A percentile compares a stretch with the other conserved stretches of the same genome.
Evolutionary conservation across 2,329 filamentous ascomycete species (phyloP).

Genomic region (Lizonia empirigonia): DNA sequence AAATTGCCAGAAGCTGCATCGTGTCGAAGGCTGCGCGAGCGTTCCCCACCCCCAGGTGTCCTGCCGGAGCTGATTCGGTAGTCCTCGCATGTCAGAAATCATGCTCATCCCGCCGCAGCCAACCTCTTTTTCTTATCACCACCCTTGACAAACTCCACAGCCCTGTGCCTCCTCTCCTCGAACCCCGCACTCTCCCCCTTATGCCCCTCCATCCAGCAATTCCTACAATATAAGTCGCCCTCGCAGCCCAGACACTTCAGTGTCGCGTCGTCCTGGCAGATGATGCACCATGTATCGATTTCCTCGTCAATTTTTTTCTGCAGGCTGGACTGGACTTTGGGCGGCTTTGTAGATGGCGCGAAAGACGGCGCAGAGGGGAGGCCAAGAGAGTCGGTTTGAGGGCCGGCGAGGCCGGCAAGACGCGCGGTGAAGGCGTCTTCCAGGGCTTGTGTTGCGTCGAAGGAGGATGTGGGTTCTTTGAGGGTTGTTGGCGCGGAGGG

Average conservation of each 20-base stretch:
- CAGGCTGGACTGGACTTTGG: constrained; percentile 42
- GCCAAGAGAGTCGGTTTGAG: constrained; percentile 34
- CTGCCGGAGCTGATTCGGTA: too few species aligned
- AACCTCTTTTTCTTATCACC: constrained; percentile 13
- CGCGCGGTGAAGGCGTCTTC: constrained; percentile 55
- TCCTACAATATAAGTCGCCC: constrained; percentile 72
- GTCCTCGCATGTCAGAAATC: not conserved
- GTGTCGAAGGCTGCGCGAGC: too few species aligned
- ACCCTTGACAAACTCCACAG: constrained; percentile 59
- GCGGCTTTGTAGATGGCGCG: constrained; percentile 47
- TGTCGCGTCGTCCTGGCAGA: constrained; percentile 79
- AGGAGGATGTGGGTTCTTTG: constrained; percentile 33
- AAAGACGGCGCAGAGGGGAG: constrained; percentile 56
- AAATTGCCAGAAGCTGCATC: too few species aligned
- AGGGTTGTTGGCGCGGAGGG: constrained; percentile 51
- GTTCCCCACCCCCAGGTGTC: too few species aligned
- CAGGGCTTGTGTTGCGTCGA: constrained; percentile 39
- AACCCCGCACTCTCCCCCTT: constrained; percentile 69
- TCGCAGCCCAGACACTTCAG: constrained; percentile 75
- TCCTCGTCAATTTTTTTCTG: constrained; percentile 69
- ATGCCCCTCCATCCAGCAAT: constrained; percentile 85
- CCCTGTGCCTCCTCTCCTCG: constrained; percentile 73
- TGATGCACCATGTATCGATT: constrained; percentile 77
- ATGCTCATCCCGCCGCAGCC: constrained; percentile 9
- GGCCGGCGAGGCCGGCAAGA: constrained; percentile 49